phyloP scores from a whole-genome alignment of 352 stramenopile species.

The Phytophthora pluvialis region DNA sequence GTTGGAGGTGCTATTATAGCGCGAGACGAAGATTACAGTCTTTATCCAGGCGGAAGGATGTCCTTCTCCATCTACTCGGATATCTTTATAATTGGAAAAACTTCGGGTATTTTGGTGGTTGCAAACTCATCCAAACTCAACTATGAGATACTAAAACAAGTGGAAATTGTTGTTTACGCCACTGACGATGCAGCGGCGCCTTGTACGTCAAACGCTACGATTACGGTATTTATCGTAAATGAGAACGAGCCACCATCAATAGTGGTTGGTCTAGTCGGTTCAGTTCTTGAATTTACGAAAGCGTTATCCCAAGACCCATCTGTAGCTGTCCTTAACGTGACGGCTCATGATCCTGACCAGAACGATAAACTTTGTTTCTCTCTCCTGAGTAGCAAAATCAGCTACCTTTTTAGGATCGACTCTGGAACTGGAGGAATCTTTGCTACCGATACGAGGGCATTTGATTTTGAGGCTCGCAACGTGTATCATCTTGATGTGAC shows the following conservation, averaged over 20 bases:
- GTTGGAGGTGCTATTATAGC: conserved; percentile 34
- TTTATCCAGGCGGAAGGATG: conserved; percentile 15
- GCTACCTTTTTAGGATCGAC: conserved; percentile 52
- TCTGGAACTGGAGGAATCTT: conserved; percentile 45
- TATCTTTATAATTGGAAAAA: conserved; percentile 27
- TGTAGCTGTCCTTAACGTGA: conserved; percentile 29
- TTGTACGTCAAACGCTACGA: conserved; percentile 22
- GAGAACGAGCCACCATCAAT: conserved; percentile 56
- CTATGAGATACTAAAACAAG: conserved; percentile 19
- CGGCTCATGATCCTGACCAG: conserved; percentile 22
- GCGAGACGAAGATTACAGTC: conserved; percentile 30
- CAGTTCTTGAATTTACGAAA: conserved; percentile 48
- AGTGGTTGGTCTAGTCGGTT: conserved; percentile 32
- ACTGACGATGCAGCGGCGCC: conserved; percentile 30
- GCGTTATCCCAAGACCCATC: conserved; percentile 29
- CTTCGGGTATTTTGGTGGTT: conserved; percentile 13
- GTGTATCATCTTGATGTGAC: conserved; percentile 28
- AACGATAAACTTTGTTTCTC: conserved; percentile 20
- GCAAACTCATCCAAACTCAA: conserved; percentile 19
- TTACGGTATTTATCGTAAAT: conserved; percentile 36
- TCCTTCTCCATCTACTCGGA: conserved; percentile 24
- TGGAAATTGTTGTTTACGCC: conserved; percentile 21
- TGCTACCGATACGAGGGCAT: conserved; percentile 36
- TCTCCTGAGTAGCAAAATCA: conserved; percentile 28
- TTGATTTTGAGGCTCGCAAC: conserved; percentile 50